phyloP scores from a whole-genome alignment of 495 filamentous ascomycete genomes.

The Podospora bellae-mahoneyi region DNA sequence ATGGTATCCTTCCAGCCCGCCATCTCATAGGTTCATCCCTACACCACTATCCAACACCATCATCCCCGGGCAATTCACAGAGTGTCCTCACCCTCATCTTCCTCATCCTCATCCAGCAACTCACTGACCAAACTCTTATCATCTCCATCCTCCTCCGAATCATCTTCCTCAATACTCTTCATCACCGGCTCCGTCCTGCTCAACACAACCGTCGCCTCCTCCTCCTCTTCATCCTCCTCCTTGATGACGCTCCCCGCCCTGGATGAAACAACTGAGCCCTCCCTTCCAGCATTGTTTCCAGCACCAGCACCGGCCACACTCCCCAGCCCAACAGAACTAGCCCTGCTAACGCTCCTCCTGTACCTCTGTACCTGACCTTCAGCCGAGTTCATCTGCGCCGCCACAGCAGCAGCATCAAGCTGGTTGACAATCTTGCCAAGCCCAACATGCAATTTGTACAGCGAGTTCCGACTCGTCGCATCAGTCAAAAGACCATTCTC shows the following conservation, averaged over 20 bases:
- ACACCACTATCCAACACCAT: background rate
- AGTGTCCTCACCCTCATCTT: slow-evolving; percentile 6
- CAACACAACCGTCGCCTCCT: slow-evolving; percentile 14
- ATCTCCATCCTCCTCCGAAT: background rate
- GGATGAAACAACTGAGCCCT: slow-evolving; percentile 2
- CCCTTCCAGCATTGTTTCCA: slow-evolving; percentile 13
- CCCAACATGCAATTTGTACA: slow-evolving; percentile 73
- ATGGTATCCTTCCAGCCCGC: background rate
- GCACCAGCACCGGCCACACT: slow-evolving; percentile 17
- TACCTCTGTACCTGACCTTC: slow-evolving; percentile 19
- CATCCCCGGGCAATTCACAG: background rate
- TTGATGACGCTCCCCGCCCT: slow-evolving; percentile 20
- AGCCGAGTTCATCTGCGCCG: background rate
- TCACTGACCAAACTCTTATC: slow-evolving; percentile 10
- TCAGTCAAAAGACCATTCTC: slow-evolving; percentile 66
- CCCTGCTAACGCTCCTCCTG: slow-evolving; percentile 38
- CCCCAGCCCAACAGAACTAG: slow-evolving; percentile 27
- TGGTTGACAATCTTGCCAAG: slow-evolving; percentile 59
- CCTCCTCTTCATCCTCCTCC: slow-evolving; percentile 23
- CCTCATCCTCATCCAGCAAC: slow-evolving; percentile 10
- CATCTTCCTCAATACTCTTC: background rate
- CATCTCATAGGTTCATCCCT: background rate
- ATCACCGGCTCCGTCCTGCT: slow-evolving; percentile 1
- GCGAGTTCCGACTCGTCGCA: slow-evolving; percentile 66
- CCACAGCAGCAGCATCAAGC: slow-evolving; percentile 42